phyloP scores from a whole-genome alignment of 345 rosid genomes.

The Conringia planisiliqua region DNA sequence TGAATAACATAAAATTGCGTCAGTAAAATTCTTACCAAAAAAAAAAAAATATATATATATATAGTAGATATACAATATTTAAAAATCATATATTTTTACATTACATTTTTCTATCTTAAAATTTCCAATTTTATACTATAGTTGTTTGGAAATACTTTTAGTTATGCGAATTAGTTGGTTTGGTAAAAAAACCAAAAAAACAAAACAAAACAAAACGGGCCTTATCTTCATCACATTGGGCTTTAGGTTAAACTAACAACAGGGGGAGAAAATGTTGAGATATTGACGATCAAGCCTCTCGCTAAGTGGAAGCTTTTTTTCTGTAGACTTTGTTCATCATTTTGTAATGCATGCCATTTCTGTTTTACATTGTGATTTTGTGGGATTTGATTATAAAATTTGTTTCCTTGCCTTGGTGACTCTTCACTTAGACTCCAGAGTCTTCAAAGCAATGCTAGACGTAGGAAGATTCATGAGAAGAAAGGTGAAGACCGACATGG shows the following conservation, averaged over 20 bases:
- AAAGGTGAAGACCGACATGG: conserved; percentile 55
- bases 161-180: background rate
- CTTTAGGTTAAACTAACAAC: background rate
- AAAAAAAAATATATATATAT: background rate
- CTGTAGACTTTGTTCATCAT: too few relatives aligned
- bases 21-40: too few relatives aligned
- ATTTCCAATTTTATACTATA: background rate
- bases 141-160: background rate
- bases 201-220: background rate
- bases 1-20: too few relatives aligned
- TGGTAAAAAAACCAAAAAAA: background rate
- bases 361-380: too few relatives aligned
- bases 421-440: background rate
- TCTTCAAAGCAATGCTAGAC: conserved; percentile 69
- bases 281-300: background rate
- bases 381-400: too few relatives aligned
- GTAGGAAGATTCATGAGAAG: conserved; percentile 51
- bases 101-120: background rate
- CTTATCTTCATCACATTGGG: background rate
- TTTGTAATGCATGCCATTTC: too few relatives aligned
- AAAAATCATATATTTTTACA: too few relatives aligned
- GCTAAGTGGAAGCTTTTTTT: too few relatives aligned
- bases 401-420: too few relatives aligned
- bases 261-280: background rate
- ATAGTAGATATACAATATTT: too few relatives aligned